phyloP scores from a whole-genome alignment of 176 grass and related monocot species.

The Tillandsia fasciculata region DNA sequence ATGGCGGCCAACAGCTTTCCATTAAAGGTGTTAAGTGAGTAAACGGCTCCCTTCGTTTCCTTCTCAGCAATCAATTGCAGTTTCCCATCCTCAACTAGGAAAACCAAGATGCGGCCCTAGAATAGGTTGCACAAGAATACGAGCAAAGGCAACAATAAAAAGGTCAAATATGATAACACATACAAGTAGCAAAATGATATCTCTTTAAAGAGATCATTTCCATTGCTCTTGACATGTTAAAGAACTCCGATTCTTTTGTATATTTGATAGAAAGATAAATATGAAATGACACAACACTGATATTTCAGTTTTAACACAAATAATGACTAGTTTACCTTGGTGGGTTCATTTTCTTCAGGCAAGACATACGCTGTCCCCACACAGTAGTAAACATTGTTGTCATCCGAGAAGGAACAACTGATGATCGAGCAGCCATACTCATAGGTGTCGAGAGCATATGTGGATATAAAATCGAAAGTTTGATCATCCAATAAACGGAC shows the following conservation, averaged over 20 bases:
- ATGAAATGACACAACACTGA: background rate
- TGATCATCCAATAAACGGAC: constrained; percentile 82
- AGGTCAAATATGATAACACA: background rate
- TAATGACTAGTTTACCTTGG: constrained; percentile 41
- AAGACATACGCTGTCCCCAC: constrained; percentile 89
- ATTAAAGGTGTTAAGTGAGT: constrained; percentile 82
- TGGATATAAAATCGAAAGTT: constrained; percentile 73
- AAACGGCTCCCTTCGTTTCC: constrained; percentile 87
- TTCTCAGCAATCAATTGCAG: constrained; percentile 75
- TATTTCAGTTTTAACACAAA: background rate
- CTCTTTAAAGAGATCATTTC: too few species aligned
- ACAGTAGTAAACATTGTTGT: constrained; percentile 83
- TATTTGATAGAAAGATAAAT: background rate
- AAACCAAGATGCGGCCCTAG: constrained; percentile 86
- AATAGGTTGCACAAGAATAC: constrained; percentile 24
- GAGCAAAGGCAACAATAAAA: background rate
- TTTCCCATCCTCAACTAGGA: constrained; percentile 78
- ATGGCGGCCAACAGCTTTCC: constrained; percentile 94
- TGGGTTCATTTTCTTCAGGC: constrained; percentile 87
- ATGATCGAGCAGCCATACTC: constrained; percentile 81
- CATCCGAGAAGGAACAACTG: constrained; percentile 85
- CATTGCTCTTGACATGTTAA: too few species aligned
- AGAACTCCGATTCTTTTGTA: too few species aligned
- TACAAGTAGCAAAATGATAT: too few species aligned
- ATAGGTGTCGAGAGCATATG: constrained; percentile 61